Conservation (phyloP, 208 protist genomes). For the Crithidia sp. region DNA sequence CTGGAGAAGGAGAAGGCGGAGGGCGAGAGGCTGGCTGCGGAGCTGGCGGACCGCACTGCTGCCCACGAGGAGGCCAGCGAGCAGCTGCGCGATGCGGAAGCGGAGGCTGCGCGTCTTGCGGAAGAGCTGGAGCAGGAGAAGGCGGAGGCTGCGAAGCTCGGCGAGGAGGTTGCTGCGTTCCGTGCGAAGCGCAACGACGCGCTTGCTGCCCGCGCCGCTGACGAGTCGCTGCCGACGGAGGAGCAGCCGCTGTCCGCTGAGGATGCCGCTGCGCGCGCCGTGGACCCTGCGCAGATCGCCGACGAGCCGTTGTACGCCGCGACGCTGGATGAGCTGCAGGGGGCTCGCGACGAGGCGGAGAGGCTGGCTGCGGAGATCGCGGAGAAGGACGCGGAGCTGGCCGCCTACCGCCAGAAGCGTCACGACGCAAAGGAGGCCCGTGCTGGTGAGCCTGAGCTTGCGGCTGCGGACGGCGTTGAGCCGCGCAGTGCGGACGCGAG, state of each 20-base stretch:
- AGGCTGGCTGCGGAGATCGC: constrained; percentile 7
- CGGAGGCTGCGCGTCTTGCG: no score
- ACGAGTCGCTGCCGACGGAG: not conserved
- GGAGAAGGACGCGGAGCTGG: constrained; percentile 24
- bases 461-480: constrained; percentile 3
- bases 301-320: constrained; percentile 24
- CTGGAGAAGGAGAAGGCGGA: no score
- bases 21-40: no score
- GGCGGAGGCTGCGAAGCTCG: not conserved
- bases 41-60: no score
- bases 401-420: constrained; percentile 40
- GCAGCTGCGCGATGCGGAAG: no score
- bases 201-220: not conserved
- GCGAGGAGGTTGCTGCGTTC: constrained; percentile 8
- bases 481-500: not conserved
- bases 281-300: constrained; percentile 13
- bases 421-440: constrained; percentile 26
- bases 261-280: not conserved
- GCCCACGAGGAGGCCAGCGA: no score
- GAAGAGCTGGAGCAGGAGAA: not conserved
- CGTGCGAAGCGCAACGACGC: constrained; percentile 9
- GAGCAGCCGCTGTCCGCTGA: not conserved
- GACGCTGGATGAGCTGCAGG: constrained; percentile 23
- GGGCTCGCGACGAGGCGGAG: not conserved
- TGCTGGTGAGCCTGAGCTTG: constrained; percentile 11